Base-by-base conservation (phyloP, 2,329 filamentous ascomycete genomes). In the Xylaria sp. region DNA sequence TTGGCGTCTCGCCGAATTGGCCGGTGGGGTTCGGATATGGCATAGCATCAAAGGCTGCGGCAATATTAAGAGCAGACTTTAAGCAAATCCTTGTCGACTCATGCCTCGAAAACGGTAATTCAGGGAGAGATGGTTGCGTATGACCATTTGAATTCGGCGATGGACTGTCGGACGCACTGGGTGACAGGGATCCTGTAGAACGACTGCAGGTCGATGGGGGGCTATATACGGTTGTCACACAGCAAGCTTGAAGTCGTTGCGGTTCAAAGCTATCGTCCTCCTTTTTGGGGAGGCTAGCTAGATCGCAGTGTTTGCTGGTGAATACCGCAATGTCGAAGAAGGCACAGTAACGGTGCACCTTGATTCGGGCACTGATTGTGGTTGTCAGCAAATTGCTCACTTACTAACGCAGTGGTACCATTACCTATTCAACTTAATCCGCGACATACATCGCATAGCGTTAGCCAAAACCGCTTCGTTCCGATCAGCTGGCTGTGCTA, bases 311-410 rank as follows among this genome's bases (percentile, higher is more conserved):
- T 64, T 83, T 84, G 33, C 80, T 80, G 0, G 80, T 78, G 73
- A 87, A 87, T 23, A 86, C 79, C 2, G 85, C 84, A 6, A 82
- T 76, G 69, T 86, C 84, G 54, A 80, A 83, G 74, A 87, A 87
- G 9, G 85, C 85, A 69, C 81, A 82, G 73, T 85, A 86, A 1
- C 85, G 82, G 70, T 87, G 85, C 2, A 86, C 73, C 71, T 86
- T 86, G 70, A 86, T 85, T 15, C 84, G 78, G 12, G 85, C 84
- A 74, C 85, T 86, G 28, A 54, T n/a, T 15, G 31, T 6, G 36
- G 18, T 33, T 10, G 59, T 76, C 59, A 74, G 70, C 36, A 39
- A 23, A 54, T 43, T 51, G 23, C 46, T n/a, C 8, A 36, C 23
- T 12, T 31, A 20, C 52, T 2, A 51, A 13, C 15, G 8, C 15